Conservation (phyloP, 2,329 filamentous ascomycete genomes). For the Pyrenophora tritici-repentis region DNA sequence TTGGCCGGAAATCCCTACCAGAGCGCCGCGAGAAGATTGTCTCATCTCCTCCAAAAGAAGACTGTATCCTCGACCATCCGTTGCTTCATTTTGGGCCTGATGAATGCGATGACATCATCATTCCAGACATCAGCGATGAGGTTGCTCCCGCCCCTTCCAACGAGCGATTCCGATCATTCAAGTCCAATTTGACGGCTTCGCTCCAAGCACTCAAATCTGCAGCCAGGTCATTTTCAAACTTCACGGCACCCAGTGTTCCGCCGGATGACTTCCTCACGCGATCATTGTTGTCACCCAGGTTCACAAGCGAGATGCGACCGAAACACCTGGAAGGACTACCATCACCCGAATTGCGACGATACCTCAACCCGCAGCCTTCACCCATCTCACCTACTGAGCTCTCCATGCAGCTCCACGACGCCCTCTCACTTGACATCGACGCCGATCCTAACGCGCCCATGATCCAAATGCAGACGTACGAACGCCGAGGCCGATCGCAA, state of each 20-base stretch:
- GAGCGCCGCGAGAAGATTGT: conserved; percentile 54
- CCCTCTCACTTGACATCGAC: conserved; percentile 42
- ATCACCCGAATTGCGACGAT: conserved; percentile 62
- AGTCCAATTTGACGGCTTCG: conserved; percentile 67
- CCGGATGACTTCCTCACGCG: conserved; percentile 65
- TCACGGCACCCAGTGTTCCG: conserved; percentile 58
- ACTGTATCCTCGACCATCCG: conserved; percentile 63
- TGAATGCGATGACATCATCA: conserved; percentile 41
- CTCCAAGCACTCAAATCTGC: conserved; percentile 65
- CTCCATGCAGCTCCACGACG: conserved; percentile 48
- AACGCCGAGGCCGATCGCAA: conserved; percentile 44
- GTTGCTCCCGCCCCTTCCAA: conserved; percentile 31
- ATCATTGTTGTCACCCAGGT: conserved; percentile 62
- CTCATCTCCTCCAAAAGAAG: conserved; percentile 56
- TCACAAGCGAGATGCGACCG: conserved; percentile 66
- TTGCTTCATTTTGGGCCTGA: conserved; percentile 52
- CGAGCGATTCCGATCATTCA: conserved; percentile 57
- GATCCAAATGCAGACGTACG: conserved; percentile 68
- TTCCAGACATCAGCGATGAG: conserved; percentile 35
- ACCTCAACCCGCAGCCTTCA: conserved; percentile 61
- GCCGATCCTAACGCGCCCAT: conserved; percentile 55
- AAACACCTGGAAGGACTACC: conserved; percentile 59
- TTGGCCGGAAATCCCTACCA: conserved; percentile 30
- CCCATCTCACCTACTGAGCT: conserved; percentile 46
- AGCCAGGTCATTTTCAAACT: conserved; percentile 65